Conservation (phyloP, 805 yeast genomes). For the Pichia heedii region DNA sequence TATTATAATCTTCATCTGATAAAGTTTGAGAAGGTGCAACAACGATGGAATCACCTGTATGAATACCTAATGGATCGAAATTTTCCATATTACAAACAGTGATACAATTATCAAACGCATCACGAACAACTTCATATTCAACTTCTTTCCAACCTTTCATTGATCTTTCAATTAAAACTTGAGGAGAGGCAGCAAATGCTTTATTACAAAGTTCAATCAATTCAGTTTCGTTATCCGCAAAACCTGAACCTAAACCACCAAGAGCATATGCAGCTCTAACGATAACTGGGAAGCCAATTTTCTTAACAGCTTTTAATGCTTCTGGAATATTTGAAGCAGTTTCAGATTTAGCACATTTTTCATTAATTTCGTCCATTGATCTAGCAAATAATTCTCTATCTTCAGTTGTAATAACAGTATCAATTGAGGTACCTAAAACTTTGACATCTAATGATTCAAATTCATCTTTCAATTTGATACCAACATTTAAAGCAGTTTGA, state of each 20-base stretch:
- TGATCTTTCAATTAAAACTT: slow-evolving; percentile 88
- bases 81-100: slow-evolving; percentile 99
- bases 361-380: slow-evolving; percentile 91
- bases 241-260: slow-evolving; percentile 98
- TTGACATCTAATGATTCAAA: slow-evolving; percentile 85
- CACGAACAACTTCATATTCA: slow-evolving; percentile 98
- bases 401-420: slow-evolving; percentile 93
- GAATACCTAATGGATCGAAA: slow-evolving; percentile 96
- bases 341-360: slow-evolving; percentile 89
- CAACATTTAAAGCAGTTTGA: slow-evolving; percentile 94
- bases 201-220: slow-evolving; percentile 75
- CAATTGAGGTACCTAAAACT: slow-evolving; percentile 94
- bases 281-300: slow-evolving; percentile 90
- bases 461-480: slow-evolving; percentile 91
- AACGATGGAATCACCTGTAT: slow-evolving; percentile 98
- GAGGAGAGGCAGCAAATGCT: slow-evolving; percentile 95
- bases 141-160: slow-evolving; percentile 99
- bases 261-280: slow-evolving; percentile 96
- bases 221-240: slow-evolving; percentile 82
- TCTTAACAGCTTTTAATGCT: slow-evolving; percentile 75
- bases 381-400: slow-evolving; percentile 94
- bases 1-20: slow-evolving; percentile 93
- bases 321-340: slow-evolving; percentile 77
- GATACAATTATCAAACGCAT: slow-evolving; percentile 93
- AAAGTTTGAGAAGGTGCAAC: slow-evolving; percentile 98